phyloP scores from a whole-genome alignment of 495 filamentous ascomycete species.

The Melanomma pulvis-pyrius region DNA sequence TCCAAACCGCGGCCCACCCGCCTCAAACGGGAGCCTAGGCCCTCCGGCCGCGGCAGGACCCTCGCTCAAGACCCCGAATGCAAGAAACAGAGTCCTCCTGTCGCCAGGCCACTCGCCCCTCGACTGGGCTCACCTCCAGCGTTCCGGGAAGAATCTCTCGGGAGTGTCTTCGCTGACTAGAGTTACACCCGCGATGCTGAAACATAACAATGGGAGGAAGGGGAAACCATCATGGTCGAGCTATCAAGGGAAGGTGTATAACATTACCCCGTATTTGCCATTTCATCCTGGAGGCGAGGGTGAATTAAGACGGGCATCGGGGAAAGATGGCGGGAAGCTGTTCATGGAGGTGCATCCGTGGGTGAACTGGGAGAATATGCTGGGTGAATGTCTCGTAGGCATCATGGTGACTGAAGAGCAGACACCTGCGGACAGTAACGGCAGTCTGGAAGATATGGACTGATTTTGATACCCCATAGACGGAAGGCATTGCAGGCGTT shows the following conservation, averaged over 20 bases:
- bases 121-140: constrained; percentile 84
- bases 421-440: background rate
- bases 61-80: constrained; percentile 38
- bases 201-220: constrained; percentile 72
- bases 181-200: constrained; percentile 79
- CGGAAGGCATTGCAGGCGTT: constrained; percentile 11
- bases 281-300: constrained; percentile 92
- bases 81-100: constrained; percentile 65
- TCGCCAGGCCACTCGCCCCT: constrained; percentile 87
- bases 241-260: constrained; percentile 86
- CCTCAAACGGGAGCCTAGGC: constrained; percentile 32
- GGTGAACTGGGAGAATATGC: constrained; percentile 96
- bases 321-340: constrained; percentile 73
- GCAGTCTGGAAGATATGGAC: constrained; percentile 45
- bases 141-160: constrained; percentile 65
- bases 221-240: constrained; percentile 87
- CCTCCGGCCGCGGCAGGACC: constrained; percentile 18
- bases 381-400: constrained; percentile 82
- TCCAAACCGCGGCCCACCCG: constrained; percentile 38
- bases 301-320: constrained; percentile 80
- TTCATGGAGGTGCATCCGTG: constrained; percentile 95
- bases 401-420: constrained; percentile 74
- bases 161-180: constrained; percentile 56
- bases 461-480: constrained; percentile 39
- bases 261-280: constrained; percentile 83